Evolutionary conservation across 2,329 filamentous ascomycete species (phyloP).

Genomic region (Apiospora sp.): DNA sequence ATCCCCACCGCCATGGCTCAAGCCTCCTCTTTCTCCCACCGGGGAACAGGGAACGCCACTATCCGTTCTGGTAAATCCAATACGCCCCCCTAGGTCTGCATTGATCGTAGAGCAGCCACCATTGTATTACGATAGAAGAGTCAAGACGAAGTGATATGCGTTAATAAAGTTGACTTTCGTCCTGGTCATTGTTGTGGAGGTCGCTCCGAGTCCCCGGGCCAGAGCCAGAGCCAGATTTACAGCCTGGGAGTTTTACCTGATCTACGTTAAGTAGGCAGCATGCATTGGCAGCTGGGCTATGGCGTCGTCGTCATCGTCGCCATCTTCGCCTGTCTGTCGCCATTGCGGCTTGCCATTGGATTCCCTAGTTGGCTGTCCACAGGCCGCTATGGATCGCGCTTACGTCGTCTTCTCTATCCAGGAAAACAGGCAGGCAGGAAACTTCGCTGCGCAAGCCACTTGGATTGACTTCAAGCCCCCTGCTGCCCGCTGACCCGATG

Average conservation of each 20-base stretch:
- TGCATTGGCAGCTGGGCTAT: neutral
- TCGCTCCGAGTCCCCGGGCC: neutral
- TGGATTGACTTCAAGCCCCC: conserved; percentile 4
- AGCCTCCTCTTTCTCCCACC: neutral
- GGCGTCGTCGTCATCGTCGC: conserved; percentile 11
- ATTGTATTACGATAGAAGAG: neutral
- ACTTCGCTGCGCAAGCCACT: neutral
- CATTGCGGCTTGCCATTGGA: conserved; percentile 16
- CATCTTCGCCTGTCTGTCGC: neutral
- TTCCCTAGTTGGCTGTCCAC: neutral
- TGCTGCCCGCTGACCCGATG: neutral
- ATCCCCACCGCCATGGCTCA: conserved; percentile 9
- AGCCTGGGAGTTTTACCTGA: neutral
- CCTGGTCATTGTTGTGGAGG: neutral
- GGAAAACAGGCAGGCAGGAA: neutral
- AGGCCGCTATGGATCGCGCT: neutral
- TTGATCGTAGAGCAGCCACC: neutral
- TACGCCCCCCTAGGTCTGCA: neutral
- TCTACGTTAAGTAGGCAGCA: neutral
- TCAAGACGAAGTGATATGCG: neutral
- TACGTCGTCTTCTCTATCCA: conserved; percentile 10
- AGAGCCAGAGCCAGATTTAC: no score
- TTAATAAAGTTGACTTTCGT: neutral
- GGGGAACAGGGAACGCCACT: neutral
- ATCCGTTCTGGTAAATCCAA: conserved; percentile 1